A percentile compares a stretch with the other conserved stretches of the same genome.
phyloP scores from a whole-genome alignment of 805 yeast genomes.

The Cyberlindnera maritima region DNA sequence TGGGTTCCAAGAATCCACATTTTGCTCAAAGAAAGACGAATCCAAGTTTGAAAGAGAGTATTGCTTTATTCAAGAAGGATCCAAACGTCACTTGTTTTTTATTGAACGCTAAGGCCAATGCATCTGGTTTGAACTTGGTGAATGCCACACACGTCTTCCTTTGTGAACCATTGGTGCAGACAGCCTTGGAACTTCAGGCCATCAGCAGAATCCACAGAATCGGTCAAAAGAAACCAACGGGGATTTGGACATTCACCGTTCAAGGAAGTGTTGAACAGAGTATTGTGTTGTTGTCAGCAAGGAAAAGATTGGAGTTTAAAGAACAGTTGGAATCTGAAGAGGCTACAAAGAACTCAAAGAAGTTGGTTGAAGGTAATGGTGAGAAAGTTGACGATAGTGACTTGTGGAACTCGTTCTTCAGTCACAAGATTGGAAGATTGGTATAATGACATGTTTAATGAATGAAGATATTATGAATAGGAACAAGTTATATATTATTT shows the following conservation, averaged over 20 bases:
- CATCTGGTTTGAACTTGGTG: slow-evolving; percentile 85
- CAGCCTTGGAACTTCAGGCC: slow-evolving; percentile 87
- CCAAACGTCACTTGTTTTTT: slow-evolving; percentile 76
- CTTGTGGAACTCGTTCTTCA: slow-evolving; percentile 61
- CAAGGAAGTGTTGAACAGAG: slow-evolving; percentile 86
- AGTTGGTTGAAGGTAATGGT: slow-evolving; percentile 49
- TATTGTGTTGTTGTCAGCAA: slow-evolving; percentile 65
- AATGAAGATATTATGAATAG: neutral
- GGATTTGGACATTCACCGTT: slow-evolving; percentile 90
- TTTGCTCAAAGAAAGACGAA: neutral
- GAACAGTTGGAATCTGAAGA: slow-evolving; percentile 51
- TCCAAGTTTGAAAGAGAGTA: slow-evolving; percentile 30
- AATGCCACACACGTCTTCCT: slow-evolving; percentile 91
- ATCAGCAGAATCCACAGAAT: slow-evolving; percentile 89
- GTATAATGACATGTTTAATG: slow-evolving; percentile 4
- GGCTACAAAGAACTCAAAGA: slow-evolving; percentile 48
- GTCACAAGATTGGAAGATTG: slow-evolving; percentile 19
- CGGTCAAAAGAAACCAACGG: slow-evolving; percentile 80
- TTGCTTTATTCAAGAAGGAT: slow-evolving; percentile 59
- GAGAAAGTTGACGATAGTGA: slow-evolving; percentile 58
- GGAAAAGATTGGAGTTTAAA: slow-evolving; percentile 45
- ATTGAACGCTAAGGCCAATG: slow-evolving; percentile 80
- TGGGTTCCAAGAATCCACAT: slow-evolving; percentile 43
- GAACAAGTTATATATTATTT: neutral
- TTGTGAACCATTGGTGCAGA: slow-evolving; percentile 89